These are phyloP conservation scores for Escallonia rubra DNA, from an alignment of 129 eudicot species.

Conservation along the genomic window DNA sequence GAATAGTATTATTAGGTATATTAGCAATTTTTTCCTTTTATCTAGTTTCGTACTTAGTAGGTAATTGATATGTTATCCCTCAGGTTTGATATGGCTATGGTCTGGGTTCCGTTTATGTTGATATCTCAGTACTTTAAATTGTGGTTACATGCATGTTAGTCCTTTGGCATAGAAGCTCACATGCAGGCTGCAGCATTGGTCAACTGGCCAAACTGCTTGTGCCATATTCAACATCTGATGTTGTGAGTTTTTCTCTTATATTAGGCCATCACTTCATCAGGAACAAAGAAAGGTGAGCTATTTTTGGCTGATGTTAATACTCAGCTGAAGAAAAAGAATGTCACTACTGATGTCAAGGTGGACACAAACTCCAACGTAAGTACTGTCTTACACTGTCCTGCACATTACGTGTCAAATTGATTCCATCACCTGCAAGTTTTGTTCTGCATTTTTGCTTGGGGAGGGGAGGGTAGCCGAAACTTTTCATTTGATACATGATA, in stretches of 20 bases:
- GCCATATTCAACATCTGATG: not conserved
- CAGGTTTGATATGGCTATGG: not conserved
- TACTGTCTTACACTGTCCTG: not conserved
- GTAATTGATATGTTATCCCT: no score
- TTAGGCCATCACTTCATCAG: slow-evolving; percentile 54
- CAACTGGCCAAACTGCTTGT: not conserved
- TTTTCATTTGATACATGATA: not conserved
- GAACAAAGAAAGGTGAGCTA: slow-evolving; percentile 54
- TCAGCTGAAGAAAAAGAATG: slow-evolving; percentile 49
- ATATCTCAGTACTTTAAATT: no score
- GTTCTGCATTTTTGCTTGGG: not conserved
- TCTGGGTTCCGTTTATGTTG: not conserved
- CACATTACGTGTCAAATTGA: not conserved
- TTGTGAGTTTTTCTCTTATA: not conserved
- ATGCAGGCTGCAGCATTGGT: no score
- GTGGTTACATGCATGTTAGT: no score
- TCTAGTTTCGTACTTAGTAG: no score
- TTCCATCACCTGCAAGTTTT: not conserved
- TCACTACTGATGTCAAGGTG: slow-evolving; percentile 58
- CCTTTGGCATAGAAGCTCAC: no score
- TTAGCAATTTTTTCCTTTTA: no score
- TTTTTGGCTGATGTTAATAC: slow-evolving; percentile 54
- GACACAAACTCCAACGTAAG: slow-evolving; percentile 56
- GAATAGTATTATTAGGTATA: no score
- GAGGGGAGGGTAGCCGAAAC: not conserved